Evolutionary conservation across 345 rosid genomes (phyloP), one percentile per base, ranked within the genome.

Genomic region (Salix udensis): DNA sequence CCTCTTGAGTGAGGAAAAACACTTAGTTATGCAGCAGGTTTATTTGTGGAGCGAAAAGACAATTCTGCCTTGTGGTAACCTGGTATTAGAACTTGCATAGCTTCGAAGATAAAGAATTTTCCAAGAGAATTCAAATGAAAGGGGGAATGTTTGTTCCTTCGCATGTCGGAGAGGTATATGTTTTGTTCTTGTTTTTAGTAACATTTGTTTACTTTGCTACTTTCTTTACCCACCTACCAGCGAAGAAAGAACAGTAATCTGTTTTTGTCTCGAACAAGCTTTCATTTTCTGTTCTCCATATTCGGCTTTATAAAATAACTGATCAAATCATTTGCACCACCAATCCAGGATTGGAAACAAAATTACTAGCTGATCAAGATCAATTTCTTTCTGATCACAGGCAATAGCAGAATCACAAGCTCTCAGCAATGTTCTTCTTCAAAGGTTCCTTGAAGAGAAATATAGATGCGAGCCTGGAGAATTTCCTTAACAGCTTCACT

Each of bases 201-300:
- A 42, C 61, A 65, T 76, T 53, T 65, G 24, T 48, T 13, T 74
- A 24, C 62, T 36, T 31, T 40, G 13, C 5, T 14, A 36, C 68
- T 55, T 80, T 74, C 85, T 78, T 83, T 81, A 37, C 85, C 73
- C 72, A 21, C 65, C 67, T 34, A 67, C 55, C 81, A 83, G 85
- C 85, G 44, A 53, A 78, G 48, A 80, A 76, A 80, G 75, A 67
- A 81, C 78, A 73, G 86, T 82, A 80, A 83, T 61, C 60, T 26
- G 14, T 4, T n/a, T 28, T 11, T 36, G 37, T 18, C 16, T 21
- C 40, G n/a, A 72, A 9, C 30, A 14, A 58, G 34, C 67, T 37
- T 72, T 6, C 16, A 26, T 67, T 5, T 7, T 53, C 7, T 7
- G 21, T 10, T 40, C 46, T 53, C 24, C 21, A 19, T 21, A 19